Percentiles rank a stretch among this genome's conserved stretches.
Conservation (phyloP, 352 stramenopile species). For the Pelagophyceae sp. region DNA sequence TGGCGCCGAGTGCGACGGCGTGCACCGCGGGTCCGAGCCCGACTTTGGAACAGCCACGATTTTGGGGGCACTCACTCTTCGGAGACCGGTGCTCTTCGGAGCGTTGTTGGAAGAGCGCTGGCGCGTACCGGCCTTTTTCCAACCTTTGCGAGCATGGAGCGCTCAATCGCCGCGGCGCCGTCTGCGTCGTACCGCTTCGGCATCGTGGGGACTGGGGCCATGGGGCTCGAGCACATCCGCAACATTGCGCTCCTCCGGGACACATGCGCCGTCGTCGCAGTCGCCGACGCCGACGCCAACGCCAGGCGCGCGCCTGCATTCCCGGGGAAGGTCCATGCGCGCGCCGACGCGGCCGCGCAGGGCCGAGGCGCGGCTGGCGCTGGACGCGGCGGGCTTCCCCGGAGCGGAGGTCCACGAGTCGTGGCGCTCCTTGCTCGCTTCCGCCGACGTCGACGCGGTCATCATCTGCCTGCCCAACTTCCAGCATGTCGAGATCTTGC, state of each 20-base stretch:
- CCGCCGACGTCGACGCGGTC: not conserved
- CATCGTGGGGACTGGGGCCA: not conserved
- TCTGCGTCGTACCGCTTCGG: not conserved
- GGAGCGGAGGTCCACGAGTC: not conserved
- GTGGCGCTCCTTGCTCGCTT: not conserved
- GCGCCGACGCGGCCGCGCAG: not conserved
- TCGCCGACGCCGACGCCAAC: not conserved
- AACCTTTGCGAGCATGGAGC: no score
- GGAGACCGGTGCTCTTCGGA: no score
- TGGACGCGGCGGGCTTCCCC: not conserved
- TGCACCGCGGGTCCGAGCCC: no score
- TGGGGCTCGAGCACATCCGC: slow-evolving; percentile 15
- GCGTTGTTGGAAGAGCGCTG: no score
- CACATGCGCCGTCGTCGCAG: not conserved
- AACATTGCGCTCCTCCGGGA: not conserved
- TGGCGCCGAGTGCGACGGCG: no score
- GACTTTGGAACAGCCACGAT: no score
- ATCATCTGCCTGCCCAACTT: slow-evolving; percentile 13
- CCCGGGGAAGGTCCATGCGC: not conserved
- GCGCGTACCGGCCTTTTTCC: no score
- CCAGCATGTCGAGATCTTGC: not conserved
- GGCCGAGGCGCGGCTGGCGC: not conserved
- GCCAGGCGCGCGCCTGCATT: not conserved
- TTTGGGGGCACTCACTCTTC: no score
- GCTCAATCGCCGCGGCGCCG: not conserved